A percentile compares a stretch with the other conserved stretches of the same genome.
phyloP scores from a whole-genome alignment of 495 filamentous ascomycete species.

The Aspergillus egyptiacus region DNA sequence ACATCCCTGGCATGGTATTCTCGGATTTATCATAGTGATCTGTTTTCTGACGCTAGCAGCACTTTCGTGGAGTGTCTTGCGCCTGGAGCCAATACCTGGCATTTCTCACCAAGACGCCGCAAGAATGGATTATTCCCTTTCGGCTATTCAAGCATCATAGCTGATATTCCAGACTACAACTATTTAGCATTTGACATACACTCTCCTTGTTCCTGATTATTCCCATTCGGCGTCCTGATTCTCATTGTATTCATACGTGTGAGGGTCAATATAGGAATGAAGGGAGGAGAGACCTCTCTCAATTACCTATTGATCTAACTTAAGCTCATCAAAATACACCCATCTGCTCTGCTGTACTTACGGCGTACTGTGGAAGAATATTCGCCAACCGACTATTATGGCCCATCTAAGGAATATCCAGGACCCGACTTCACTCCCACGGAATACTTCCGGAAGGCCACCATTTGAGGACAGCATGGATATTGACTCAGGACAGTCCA shows the following conservation, averaged over 20 bases:
- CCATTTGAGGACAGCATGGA: slow-evolving; percentile 13
- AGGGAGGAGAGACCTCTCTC: neutral
- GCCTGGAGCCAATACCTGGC: neutral
- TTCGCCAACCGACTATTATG: slow-evolving; percentile 7
- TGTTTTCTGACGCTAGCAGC: neutral
- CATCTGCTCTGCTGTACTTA: neutral
- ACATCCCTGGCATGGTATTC: neutral
- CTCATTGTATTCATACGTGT: slow-evolving; percentile 7
- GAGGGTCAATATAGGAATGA: slow-evolving; percentile 6
- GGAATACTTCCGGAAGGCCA: neutral
- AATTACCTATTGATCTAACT: neutral
- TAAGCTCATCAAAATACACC: neutral
- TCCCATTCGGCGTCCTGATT: neutral
- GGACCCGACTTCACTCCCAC: neutral
- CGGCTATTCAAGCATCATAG: slow-evolving; percentile 2
- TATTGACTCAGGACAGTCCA: slow-evolving; percentile 7
- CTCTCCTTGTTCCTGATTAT: neutral
- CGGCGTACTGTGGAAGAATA: neutral
- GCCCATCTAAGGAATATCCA: slow-evolving; percentile 4
- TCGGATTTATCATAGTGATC: neutral
- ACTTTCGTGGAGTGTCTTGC: neutral
- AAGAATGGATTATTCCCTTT: slow-evolving; percentile 3
- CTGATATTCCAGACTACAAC: neutral
- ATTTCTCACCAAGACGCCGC: neutral
- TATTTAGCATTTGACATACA: neutral